Evolutionary conservation across 78 protist species (phyloP).

Genomic region (Chrysochromulina tobinii): DNA sequence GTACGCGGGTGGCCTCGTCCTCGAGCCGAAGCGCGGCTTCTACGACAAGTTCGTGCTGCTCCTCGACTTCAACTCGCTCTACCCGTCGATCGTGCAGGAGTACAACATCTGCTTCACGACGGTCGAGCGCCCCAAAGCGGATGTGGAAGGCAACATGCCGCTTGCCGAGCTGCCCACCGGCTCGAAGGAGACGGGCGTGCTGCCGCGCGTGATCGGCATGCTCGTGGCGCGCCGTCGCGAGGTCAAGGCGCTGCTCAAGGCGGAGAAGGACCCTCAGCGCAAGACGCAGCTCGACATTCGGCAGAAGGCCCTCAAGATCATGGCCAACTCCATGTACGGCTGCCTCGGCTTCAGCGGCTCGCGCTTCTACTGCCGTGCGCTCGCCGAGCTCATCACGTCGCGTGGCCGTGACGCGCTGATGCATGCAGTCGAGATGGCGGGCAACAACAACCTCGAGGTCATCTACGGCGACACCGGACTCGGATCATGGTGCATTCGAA

Average conservation of each 20-base stretch:
- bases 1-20: constrained; percentile 72
- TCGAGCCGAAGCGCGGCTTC: constrained; percentile 90
- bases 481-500: not conserved
- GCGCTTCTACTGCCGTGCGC: constrained; percentile 94
- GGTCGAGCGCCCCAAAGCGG: constrained; percentile 46
- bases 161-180: not conserved
- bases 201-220: constrained; percentile 77
- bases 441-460: constrained; percentile 61
- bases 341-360: constrained; percentile 94
- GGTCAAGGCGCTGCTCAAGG: constrained; percentile 68
- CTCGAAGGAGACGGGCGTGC: constrained; percentile 62
- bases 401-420: constrained; percentile 91
- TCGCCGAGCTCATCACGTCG: constrained; percentile 94
- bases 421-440: constrained; percentile 58
- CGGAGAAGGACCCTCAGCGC: constrained; percentile 33
- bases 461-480: constrained; percentile 99
- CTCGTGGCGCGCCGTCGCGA: constrained; percentile 57
- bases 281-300: constrained; percentile 46
- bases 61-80: constrained; percentile 98
- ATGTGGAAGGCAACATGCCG: constrained; percentile 11
- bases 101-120: constrained; percentile 98
- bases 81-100: constrained; percentile 98
- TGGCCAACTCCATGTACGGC: constrained; percentile 97
- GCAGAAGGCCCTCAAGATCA: constrained; percentile 87
- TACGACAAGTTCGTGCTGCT: constrained; percentile 92